phyloP scores from a whole-genome alignment of 2,329 filamentous ascomycete species.

The Trichophyton schoenleinii region DNA sequence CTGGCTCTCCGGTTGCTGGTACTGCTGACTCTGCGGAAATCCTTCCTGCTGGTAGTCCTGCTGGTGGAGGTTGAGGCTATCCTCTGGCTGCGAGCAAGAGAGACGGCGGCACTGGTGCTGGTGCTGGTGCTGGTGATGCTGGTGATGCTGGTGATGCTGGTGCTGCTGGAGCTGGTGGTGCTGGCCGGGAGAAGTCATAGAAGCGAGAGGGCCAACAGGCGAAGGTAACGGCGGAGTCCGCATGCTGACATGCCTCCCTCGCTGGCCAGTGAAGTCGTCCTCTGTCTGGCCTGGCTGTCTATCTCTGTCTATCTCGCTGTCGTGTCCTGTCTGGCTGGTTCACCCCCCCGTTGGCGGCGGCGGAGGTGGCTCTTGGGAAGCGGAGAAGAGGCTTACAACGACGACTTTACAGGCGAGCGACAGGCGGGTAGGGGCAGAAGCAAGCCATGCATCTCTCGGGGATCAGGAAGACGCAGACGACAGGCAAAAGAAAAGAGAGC shows the following conservation, averaged over 20 bases:
- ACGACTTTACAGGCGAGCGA: background rate
- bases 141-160: constrained; percentile 1
- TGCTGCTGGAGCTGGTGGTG: background rate
- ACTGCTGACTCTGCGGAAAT: background rate
- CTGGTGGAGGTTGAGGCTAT: constrained; percentile 9
- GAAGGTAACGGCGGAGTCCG: constrained; percentile 31
- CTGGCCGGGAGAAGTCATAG: constrained; percentile 11
- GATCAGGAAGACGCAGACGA: background rate
- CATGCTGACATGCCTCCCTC: constrained; percentile 26
- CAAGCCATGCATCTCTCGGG: background rate
- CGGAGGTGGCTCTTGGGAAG: background rate
- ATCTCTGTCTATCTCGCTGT: background rate
- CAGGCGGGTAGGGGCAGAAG: background rate
- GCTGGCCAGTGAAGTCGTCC: constrained; percentile 11
- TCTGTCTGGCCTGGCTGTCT: background rate
- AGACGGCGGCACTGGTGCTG: constrained; percentile 8
- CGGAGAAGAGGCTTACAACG: constrained; percentile 1
- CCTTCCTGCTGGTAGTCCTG: background rate
- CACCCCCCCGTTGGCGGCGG: background rate
- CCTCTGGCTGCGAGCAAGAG: background rate
- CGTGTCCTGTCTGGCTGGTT: background rate
- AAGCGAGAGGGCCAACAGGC: constrained; percentile 26
- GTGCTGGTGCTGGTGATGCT: constrained; percentile 1
- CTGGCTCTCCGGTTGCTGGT: background rate
- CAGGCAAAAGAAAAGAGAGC: background rate